Conservation (phyloP, 2,329 filamentous ascomycete species). For the Aspergillus pseudoterreus region DNA sequence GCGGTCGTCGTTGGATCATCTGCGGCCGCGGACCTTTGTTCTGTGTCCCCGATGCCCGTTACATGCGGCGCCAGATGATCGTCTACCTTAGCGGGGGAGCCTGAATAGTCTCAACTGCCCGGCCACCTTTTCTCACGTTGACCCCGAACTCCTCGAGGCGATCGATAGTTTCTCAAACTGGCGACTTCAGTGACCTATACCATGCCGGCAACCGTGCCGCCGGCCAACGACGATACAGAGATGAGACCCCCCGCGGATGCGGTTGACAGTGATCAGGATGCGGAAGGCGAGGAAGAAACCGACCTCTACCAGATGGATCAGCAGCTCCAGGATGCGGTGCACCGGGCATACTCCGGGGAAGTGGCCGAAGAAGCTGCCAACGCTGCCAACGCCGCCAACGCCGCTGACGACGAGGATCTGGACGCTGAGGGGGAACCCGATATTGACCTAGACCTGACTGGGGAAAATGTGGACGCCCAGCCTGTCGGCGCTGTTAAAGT, state of each 20-base stretch:
- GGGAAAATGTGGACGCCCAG: constrained; percentile 44
- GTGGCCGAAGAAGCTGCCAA: constrained; percentile 24
- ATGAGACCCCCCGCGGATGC: constrained; percentile 29
- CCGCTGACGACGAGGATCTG: constrained; percentile 30
- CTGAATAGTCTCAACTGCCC: constrained; percentile 25
- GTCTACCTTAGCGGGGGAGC: constrained; percentile 21
- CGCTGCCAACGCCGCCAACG: constrained; percentile 22
- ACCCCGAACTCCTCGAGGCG: constrained; percentile 6
- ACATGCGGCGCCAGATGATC: constrained; percentile 24
- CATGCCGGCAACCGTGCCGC: constrained; percentile 41
- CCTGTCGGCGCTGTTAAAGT: constrained; percentile 37
- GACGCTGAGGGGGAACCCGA: constrained; percentile 27
- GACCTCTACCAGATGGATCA: constrained; percentile 40
- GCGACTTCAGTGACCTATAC: constrained; percentile 36
- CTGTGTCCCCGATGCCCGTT: constrained; percentile 23
- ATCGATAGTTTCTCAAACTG: constrained; percentile 26
- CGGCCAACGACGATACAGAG: constrained; percentile 33
- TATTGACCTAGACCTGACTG: constrained; percentile 21
- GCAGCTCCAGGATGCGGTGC: constrained; percentile 36
- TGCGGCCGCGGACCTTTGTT: constrained; percentile 13
- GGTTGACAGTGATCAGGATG: constrained; percentile 42
- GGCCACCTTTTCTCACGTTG: constrained; percentile 14
- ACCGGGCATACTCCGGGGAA: constrained; percentile 33
- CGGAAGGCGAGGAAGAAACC: constrained; percentile 43
- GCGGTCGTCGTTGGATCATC: constrained; percentile 5